Percentiles rank a stretch among this genome's conserved stretches.
These are phyloP conservation scores for Conidiobolus incongruus DNA, from an alignment of 371 early-diverging fungal species.

Conservation along the genomic window DNA sequence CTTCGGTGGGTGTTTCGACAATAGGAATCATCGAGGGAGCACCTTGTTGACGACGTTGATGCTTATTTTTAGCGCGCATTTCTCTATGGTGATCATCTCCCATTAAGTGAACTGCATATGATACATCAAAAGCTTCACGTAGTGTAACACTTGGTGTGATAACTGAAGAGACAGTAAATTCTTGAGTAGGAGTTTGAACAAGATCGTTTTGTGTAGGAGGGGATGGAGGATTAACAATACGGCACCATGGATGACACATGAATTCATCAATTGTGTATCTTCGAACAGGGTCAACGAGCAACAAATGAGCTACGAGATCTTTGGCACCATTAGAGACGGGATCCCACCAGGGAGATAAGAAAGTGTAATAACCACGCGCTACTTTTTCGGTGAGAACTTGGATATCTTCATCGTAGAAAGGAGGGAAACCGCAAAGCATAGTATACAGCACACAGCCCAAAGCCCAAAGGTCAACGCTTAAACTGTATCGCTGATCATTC, in stretches of 20 bases:
- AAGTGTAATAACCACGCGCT: conserved; percentile 44
- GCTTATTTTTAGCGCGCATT: no score
- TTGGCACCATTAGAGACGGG: conserved; percentile 43
- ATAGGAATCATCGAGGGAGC: no score
- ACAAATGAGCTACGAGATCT: conserved; percentile 55
- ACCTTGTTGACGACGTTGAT: no score
- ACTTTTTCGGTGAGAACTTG: conserved; percentile 50
- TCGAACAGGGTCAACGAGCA: conserved; percentile 58
- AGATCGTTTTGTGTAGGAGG: no score
- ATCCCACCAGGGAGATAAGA: conserved; percentile 79
- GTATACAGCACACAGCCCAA: conserved; percentile 82
- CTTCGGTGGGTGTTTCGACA: no score
- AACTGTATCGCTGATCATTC: conserved; percentile 52
- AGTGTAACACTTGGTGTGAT: conserved; percentile 17
- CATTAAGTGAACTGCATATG: conserved; percentile 32
- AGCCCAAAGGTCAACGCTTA: conserved; percentile 85
- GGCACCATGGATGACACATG: conserved; percentile 67
- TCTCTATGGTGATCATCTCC: no score
- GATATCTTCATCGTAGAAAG: conserved; percentile 69
- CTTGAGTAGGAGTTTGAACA: no score
- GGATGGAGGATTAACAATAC: conserved; percentile 1
- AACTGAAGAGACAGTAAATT: no score
- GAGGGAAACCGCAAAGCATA: conserved; percentile 72
- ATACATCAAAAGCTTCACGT: conserved; percentile 33
- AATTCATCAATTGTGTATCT: conserved; percentile 68